Base-by-base conservation (phyloP, 495 filamentous ascomycete species). In the Xylaria sp. region DNA sequence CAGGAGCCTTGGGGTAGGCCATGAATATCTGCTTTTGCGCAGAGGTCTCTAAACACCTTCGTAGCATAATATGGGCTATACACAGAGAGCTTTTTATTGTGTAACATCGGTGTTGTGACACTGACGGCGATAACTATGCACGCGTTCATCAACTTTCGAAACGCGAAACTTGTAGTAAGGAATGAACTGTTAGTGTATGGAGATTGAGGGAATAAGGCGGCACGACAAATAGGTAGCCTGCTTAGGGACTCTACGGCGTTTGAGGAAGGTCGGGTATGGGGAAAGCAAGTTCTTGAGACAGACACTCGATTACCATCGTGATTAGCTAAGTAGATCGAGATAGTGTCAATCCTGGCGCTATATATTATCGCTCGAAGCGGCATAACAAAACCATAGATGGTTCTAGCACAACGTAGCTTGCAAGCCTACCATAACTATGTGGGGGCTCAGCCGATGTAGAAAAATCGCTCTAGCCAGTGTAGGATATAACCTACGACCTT, bases 201-300 rank as follows among this genome's bases (percentile, higher is more conserved):
- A 59, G 31, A 59, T 59, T 37, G 7, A 11, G 57, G 52, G 19
- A 21, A 59, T 21, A 37, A 21, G 31, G 17, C 57, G n/a, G 57
- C 31, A 59, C 33, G 57, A 37, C n/a, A 59, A 31, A 59, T 59
- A 9, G 57, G 11, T 37, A 59, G 33, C 57, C 19, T 37, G 57
- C 57, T 59, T 40, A 17, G 57, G 37, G 33, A 37, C 33, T 5
- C 57, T 33, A 19, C 29, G 19, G 57, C 24, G 12, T 11, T 31
- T 7, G 24, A 55, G 52, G 24, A 21, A n/a, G 11, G 24, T 26
- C 11, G 21, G 48, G 11, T 15, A 52, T 52, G 21, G 9, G 11
- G 52, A 11, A 55, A 55, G 26, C 26, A 37, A 59, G 37, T 12
- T 14, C 17, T 59, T 31, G 24, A 24, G 35, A n/a, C n/a, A n/a